These are phyloP conservation scores for Thalassia testudinum DNA, from an alignment of 116 monocot species.

Conservation along the genomic window DNA sequence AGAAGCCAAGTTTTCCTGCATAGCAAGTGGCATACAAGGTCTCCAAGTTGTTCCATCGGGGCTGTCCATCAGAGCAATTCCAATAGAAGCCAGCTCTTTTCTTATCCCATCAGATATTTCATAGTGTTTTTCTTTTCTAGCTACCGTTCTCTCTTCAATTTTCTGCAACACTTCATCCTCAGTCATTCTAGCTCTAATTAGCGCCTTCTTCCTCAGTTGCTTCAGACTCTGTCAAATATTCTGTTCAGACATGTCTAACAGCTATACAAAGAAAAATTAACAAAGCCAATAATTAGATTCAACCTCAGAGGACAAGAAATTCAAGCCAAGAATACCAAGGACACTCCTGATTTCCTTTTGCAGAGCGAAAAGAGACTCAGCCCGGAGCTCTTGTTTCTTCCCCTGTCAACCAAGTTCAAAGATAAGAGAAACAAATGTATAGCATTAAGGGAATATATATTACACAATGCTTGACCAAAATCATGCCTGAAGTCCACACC, in stretches of 20 bases:
- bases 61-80: constrained; percentile 79
- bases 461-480: neutral
- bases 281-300: neutral
- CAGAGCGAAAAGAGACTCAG: constrained; percentile 56
- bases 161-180: constrained; percentile 60
- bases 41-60: constrained; percentile 83
- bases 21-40: constrained; percentile 43
- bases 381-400: constrained; percentile 50
- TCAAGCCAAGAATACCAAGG: constrained; percentile 58
- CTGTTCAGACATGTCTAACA: too few species aligned
- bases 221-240: constrained; percentile 30
- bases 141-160: constrained; percentile 62
- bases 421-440: neutral
- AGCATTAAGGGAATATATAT: too few species aligned
- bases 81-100: constrained; percentile 46
- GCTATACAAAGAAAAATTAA: too few species aligned
- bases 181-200: constrained; percentile 49
- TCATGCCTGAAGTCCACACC: too few species aligned
- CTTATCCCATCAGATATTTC: constrained; percentile 83
- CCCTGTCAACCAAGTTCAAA: constrained; percentile 36
- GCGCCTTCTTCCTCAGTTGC: constrained; percentile 62
- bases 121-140: constrained; percentile 55
- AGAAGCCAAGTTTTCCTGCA: constrained; percentile 18
- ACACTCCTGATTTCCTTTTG: constrained; percentile 46
- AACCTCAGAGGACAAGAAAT: constrained; percentile 60